These are phyloP conservation scores for Ichthyophthirius multifiliis DNA, from an alignment of 169 alveolate species.

Conservation along the genomic window DNA sequence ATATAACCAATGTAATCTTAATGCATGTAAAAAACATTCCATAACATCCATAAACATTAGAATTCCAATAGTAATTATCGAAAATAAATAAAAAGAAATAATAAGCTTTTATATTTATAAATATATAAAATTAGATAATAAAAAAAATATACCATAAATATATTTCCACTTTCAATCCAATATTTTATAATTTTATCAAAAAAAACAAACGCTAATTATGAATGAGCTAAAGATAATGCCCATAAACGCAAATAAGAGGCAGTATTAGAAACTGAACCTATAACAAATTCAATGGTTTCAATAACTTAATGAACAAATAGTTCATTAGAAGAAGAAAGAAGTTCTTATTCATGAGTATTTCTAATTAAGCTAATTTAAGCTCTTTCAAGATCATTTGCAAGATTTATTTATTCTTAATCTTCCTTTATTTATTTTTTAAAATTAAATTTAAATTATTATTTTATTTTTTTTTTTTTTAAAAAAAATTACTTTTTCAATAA, in stretches of 20 bases:
- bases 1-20: constrained; percentile 98
- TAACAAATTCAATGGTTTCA: constrained; percentile 98
- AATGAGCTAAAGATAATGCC: constrained; percentile 99
- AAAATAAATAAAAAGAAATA: constrained; percentile 31
- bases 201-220: constrained; percentile 94
- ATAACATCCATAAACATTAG: constrained; percentile 82
- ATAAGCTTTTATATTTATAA: not conserved
- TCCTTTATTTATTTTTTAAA: not conserved
- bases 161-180: constrained; percentile 42
- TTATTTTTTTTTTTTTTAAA: constrained; percentile 42
- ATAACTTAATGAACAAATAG: constrained; percentile 95
- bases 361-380: not conserved
- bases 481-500: not conserved
- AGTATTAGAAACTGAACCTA: constrained; percentile 97
- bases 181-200: constrained; percentile 83
- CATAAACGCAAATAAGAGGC: constrained; percentile 99
- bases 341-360: constrained; percentile 21
- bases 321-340: constrained; percentile 76
- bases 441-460: constrained; percentile 49
- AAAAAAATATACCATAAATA: constrained; percentile 4
- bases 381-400: not conserved
- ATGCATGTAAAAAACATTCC: constrained; percentile 99
- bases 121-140: not conserved
- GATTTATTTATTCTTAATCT: not conserved
- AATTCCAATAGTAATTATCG: not conserved